Percentiles rank a stretch among this genome's conserved stretches.
These are phyloP conservation scores for Celoporthe dispersa DNA, from an alignment of 2,329 filamentous ascomycete genomes.

Conservation along the genomic window DNA sequence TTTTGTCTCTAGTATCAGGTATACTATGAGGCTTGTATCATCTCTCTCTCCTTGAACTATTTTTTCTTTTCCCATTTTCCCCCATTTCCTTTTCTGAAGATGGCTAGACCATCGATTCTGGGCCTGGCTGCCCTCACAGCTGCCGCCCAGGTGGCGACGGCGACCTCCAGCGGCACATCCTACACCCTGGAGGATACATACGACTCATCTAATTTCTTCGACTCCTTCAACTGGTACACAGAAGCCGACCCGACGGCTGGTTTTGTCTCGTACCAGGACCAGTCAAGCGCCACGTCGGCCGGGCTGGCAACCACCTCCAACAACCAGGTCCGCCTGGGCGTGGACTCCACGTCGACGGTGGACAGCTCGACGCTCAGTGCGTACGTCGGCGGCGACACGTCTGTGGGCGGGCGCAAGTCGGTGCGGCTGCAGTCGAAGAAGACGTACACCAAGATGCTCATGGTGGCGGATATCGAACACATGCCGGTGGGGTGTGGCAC, in stretches of 20 bases:
- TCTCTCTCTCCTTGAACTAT: background rate
- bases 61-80: background rate
- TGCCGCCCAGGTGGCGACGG: background rate
- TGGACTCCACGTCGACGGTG: conserved; percentile 52
- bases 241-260: conserved; percentile 72
- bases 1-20: background rate
- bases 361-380: conserved; percentile 1
- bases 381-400: background rate
- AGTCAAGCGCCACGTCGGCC: conserved; percentile 56
- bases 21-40: background rate
- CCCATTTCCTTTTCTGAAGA: background rate
- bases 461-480: conserved; percentile 74
- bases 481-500: conserved; percentile 78
- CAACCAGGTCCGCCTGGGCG: conserved; percentile 67
- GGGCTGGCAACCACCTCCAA: conserved; percentile 62
- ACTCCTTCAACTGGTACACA: conserved; percentile 59
- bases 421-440: conserved; percentile 54
- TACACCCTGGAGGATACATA: conserved; percentile 54
- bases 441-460: conserved; percentile 70
- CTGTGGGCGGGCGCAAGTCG: conserved; percentile 8
- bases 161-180: conserved; percentile 33
- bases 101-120: background rate
- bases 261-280: conserved; percentile 71
- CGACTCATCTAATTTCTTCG: conserved; percentile 59
- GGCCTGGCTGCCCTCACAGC: conserved; percentile 5